Percentiles rank a stretch among this genome's conserved stretches.
These are phyloP conservation scores for Diplodia intermedia DNA, from an alignment of 2,329 filamentous ascomycete species.

Conservation along the genomic window DNA sequence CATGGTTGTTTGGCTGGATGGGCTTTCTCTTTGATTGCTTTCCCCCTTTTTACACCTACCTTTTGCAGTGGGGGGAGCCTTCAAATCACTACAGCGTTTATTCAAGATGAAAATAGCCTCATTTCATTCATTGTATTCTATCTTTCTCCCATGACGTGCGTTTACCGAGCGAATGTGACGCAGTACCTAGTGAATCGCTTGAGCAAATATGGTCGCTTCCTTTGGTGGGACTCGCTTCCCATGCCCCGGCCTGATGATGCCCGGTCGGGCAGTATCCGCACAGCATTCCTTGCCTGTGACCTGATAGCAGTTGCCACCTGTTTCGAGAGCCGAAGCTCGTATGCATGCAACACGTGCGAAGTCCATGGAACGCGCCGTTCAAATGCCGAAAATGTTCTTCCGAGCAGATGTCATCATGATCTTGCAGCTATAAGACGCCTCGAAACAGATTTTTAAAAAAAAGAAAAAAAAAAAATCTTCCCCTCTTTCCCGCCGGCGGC, in stretches of 20 bases:
- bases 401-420: too few species aligned
- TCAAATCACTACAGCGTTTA: not conserved
- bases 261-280: not conserved
- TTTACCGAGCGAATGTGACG: not conserved
- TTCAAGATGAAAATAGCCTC: conserved; percentile 6
- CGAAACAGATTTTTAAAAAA: too few species aligned
- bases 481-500: too few species aligned
- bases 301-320: not conserved
- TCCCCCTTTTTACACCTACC: not conserved
- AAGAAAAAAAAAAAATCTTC: too few species aligned
- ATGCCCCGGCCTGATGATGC: too few species aligned
- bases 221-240: too few species aligned
- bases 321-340: not conserved
- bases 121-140: not conserved
- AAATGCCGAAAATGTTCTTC: not conserved
- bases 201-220: not conserved
- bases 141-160: not conserved
- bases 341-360: not conserved
- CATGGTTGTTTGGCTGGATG: conserved; percentile 29
- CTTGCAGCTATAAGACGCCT: too few species aligned
- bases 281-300: not conserved
- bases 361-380: not conserved
- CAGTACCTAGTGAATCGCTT: not conserved
- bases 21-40: conserved; percentile 2
- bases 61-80: not conserved